Evolutionary conservation across 31 red algal genomes (phyloP).

Genomic region (Bonnemaisonia californica): DNA sequence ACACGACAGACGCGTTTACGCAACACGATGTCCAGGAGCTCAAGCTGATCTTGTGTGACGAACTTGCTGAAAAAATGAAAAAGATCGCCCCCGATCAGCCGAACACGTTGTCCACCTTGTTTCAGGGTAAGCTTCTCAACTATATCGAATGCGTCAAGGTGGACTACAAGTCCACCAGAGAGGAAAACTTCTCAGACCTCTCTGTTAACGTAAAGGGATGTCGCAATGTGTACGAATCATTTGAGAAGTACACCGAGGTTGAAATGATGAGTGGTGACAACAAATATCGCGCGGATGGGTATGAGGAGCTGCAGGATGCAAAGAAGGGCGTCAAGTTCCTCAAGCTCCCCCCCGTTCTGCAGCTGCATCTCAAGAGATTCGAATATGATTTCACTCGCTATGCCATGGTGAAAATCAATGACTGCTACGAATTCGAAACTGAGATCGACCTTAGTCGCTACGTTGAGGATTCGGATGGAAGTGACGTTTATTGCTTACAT

Average conservation of each 20-base stretch:
- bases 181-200: slow-evolving; percentile 94
- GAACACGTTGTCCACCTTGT: slow-evolving; percentile 84
- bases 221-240: slow-evolving; percentile 90
- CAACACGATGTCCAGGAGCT: slow-evolving; percentile 99
- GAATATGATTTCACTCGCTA: slow-evolving; percentile 92
- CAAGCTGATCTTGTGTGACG: slow-evolving; percentile 93
- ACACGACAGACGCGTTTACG: slow-evolving; percentile 88
- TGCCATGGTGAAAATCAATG: slow-evolving; percentile 97
- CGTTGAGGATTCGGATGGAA: slow-evolving; percentile 78
- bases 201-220: slow-evolving; percentile 93
- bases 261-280: slow-evolving; percentile 99
- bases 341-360: slow-evolving; percentile 90
- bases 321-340: slow-evolving; percentile 89
- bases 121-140: slow-evolving; percentile 83
- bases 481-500: slow-evolving; percentile 91
- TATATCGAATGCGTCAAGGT: slow-evolving; percentile 93
- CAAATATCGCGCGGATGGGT: slow-evolving; percentile 93
- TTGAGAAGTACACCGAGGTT: slow-evolving; percentile 96
- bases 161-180: slow-evolving; percentile 72
- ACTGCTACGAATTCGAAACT: slow-evolving; percentile 87
- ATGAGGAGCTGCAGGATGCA: slow-evolving; percentile 87
- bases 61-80: slow-evolving; percentile 89
- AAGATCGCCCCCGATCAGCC: slow-evolving; percentile 63
- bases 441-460: slow-evolving; percentile 87
- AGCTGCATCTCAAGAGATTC: slow-evolving; percentile 96